Percentiles rank a stretch among this genome's conserved stretches.
phyloP scores from a whole-genome alignment of 441 rosid genomes.

The Euphorbia corollata region DNA sequence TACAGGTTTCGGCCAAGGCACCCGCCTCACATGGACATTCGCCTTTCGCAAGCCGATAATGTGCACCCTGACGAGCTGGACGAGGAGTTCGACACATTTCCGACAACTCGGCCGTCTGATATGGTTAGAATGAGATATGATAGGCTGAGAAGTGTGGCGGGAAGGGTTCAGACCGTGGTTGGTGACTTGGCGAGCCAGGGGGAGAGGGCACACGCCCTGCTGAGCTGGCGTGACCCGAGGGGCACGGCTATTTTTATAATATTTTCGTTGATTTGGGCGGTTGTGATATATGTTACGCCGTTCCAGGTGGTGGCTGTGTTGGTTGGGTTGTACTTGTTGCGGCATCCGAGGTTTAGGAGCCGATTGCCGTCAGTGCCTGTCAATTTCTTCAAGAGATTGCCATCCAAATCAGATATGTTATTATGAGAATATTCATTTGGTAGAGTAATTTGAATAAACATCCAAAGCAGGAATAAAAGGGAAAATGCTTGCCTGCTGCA shows the following conservation, averaged over 20 bases:
- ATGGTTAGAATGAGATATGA: conserved; percentile 44
- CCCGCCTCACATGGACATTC: conserved; percentile 45
- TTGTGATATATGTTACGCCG: conserved; percentile 36
- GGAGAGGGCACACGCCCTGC: conserved; percentile 35
- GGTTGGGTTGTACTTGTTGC: conserved; percentile 31
- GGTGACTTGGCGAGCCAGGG: conserved; percentile 45
- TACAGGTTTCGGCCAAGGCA: conserved; percentile 42
- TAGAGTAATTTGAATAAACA: conserved; percentile 18
- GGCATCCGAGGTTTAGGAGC: conserved; percentile 52
- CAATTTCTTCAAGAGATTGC: conserved; percentile 62
- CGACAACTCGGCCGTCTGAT: conserved; percentile 24
- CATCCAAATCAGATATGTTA: conserved; percentile 50
- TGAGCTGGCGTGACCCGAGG: conserved; percentile 47
- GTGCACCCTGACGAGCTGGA: conserved; percentile 37
- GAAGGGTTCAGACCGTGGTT: conserved; percentile 30
- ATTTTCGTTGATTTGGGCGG: conserved; percentile 27
- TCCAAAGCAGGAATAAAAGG: conserved; percentile 18
- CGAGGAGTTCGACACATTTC: conserved; percentile 43
- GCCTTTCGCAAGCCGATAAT: conserved; percentile 30
- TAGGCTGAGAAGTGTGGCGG: conserved; percentile 47
- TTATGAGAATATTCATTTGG: conserved; percentile 32
- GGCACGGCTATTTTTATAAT: conserved; percentile 37
- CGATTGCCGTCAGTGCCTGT: conserved; percentile 44
- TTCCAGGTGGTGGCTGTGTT: conserved; percentile 25
- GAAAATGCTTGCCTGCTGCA: conserved; percentile 5